Conservation (phyloP, 1,284 basidiomycete genomes). For the Irpex sp. region DNA sequence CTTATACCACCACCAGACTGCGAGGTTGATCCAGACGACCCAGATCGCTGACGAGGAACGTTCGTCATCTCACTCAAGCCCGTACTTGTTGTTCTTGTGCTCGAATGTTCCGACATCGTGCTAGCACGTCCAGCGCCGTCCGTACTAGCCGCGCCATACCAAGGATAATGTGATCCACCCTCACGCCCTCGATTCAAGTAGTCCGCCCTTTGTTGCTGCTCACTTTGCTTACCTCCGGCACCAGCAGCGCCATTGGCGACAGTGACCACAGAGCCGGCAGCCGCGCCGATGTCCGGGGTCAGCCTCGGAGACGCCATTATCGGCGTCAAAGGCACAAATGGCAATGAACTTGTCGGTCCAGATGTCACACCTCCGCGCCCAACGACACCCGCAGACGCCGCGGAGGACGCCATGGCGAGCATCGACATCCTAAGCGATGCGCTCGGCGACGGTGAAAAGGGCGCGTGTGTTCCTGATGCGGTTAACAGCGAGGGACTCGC, state of each 20-base stretch:
- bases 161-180: not conserved
- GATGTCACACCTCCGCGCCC: constrained; percentile 23
- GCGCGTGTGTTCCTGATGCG: constrained; percentile 7
- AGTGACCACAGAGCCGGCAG: constrained; percentile 2
- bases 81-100: not conserved
- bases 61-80: not conserved
- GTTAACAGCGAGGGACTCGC: not conserved
- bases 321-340: constrained; percentile 46
- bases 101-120: too few species aligned
- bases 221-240: not conserved
- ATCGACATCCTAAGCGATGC: not conserved
- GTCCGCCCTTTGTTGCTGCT: not conserved
- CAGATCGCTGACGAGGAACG: not conserved
- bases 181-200: not conserved
- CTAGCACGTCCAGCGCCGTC: too few species aligned
- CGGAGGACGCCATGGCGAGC: constrained; percentile 11
- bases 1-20: too few species aligned
- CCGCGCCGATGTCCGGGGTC: constrained; percentile 35
- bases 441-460: constrained; percentile 10
- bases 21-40: not conserved
- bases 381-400: not conserved
- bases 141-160: not conserved
- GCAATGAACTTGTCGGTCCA: too few species aligned
- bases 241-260: not conserved
- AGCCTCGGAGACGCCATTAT: constrained; percentile 57